Conservation (phyloP, 1,284 basidiomycete species). For the Pseudozyma pruni region DNA sequence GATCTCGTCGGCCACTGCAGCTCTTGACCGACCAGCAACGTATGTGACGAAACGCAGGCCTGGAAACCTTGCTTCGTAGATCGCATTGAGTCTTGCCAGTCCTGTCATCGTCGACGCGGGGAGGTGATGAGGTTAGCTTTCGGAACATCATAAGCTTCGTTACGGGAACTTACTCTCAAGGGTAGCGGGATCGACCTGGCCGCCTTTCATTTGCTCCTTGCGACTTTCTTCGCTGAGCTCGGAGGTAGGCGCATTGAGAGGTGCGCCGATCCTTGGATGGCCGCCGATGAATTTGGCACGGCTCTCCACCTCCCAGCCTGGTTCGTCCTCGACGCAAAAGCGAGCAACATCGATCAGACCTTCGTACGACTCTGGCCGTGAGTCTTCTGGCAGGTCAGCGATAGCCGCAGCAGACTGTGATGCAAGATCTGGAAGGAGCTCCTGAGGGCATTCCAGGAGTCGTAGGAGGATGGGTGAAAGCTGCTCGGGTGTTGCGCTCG, state of each 20-base stretch:
- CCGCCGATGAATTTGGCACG: conserved; percentile 52
- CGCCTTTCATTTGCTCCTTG: conserved; percentile 55
- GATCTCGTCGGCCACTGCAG: conserved; percentile 56
- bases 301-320: conserved; percentile 55
- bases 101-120: conserved; percentile 5
- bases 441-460: conserved; percentile 45
- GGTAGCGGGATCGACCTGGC: conserved; percentile 49
- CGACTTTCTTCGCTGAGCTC: conserved; percentile 52
- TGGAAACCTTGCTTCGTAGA: conserved; percentile 63
- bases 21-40: conserved; percentile 71
- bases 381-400: conserved; percentile 56
- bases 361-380: conserved; percentile 62
- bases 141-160: not conserved
- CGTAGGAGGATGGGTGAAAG: conserved; percentile 52
- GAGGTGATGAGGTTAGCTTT: not conserved
- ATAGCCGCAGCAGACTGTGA: conserved; percentile 56
- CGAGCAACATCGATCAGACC: conserved; percentile 65
- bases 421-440: conserved; percentile 40
- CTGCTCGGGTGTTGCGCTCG: conserved; percentile 41
- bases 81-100: conserved; percentile 54
- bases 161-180: conserved; percentile 36
- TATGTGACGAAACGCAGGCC: conserved; percentile 64
- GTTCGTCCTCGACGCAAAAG: conserved; percentile 66
- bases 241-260: conserved; percentile 34
- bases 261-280: conserved; percentile 58